phyloP scores from a whole-genome alignment of 805 yeast species.

The Priceomyces carsonii region DNA sequence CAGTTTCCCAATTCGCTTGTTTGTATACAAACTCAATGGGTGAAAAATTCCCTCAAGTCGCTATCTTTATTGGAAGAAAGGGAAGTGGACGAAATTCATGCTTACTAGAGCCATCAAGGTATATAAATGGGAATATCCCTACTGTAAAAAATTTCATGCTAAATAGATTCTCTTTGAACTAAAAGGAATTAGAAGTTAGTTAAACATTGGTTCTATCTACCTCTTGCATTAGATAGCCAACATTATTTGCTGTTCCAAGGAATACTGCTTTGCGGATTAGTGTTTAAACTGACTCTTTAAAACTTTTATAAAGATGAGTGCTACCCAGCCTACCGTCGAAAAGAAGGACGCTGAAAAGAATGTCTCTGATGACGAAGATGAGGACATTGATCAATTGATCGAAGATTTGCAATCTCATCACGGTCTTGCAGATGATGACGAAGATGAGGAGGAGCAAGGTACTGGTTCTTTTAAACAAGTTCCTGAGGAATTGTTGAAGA shows the following conservation, averaged over 20 bases:
- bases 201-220: no score
- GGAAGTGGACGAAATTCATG: conserved; percentile 7
- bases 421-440: conserved; percentile 53
- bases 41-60: conserved; percentile 11
- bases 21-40: conserved; percentile 8
- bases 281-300: conserved; percentile 5
- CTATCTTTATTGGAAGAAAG: conserved; percentile 9
- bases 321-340: conserved; percentile 57
- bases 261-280: no score
- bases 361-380: conserved; percentile 56
- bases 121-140: conserved; percentile 4
- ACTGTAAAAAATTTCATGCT: not conserved
- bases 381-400: conserved; percentile 62
- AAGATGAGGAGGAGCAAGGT: conserved; percentile 45
- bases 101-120: conserved; percentile 2
- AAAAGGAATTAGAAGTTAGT: no score
- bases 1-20: conserved; percentile 8
- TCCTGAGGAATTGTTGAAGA: conserved; percentile 82
- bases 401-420: conserved; percentile 76
- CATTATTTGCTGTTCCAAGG: no score
- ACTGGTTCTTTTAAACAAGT: conserved; percentile 59
- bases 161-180: conserved; percentile 5
- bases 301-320: conserved; percentile 22
- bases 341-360: conserved; percentile 47
- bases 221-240: no score